Percentiles rank a stretch among this genome's conserved stretches.
Evolutionary conservation across 139 green algal genomes (phyloP).

Genomic region (Tetradesmus lagerheimii): DNA sequence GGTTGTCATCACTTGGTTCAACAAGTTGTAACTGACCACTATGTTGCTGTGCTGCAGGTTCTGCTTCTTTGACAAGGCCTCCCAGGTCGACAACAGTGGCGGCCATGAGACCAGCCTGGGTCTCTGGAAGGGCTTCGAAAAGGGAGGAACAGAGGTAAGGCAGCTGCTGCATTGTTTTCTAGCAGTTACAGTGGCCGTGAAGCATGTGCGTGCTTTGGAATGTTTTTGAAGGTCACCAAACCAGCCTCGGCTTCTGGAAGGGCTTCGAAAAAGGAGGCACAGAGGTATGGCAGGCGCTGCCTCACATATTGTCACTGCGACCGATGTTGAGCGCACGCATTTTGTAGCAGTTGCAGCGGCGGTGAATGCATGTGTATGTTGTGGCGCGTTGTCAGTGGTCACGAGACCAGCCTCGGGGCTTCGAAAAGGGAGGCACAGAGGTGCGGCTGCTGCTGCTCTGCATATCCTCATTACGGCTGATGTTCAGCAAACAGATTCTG

Average conservation of each 20-base stretch:
- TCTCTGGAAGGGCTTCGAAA: conserved; percentile 69
- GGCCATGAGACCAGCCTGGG: conserved; percentile 72
- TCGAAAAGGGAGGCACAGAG: conserved; percentile 39
- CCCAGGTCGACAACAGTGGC: conserved; percentile 71
- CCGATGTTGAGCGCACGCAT: no score
- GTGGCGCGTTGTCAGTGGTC: no score
- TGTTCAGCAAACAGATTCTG: no score
- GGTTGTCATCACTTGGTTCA: no score
- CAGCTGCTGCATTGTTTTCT: neutral
- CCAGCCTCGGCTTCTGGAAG: conserved; percentile 76
- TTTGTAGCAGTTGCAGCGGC: no score
- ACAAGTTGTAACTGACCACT: no score
- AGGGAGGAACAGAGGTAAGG: conserved; percentile 8
- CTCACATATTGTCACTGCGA: no score
- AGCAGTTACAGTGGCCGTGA: no score
- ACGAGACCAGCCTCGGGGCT: conserved; percentile 72
- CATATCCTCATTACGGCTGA: no score
- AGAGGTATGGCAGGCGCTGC: neutral
- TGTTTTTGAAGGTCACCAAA: conserved; percentile 52
- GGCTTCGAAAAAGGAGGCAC: conserved; percentile 58
- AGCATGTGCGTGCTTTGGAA: neutral
- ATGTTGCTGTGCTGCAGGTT: conserved; percentile 40
- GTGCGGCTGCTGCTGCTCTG: neutral
- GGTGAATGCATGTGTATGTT: neutral
- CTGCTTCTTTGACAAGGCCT: conserved; percentile 81